Conservation (phyloP, 225 moss, liverwort and hornwort species). For the Physcomitrium patens region DNA sequence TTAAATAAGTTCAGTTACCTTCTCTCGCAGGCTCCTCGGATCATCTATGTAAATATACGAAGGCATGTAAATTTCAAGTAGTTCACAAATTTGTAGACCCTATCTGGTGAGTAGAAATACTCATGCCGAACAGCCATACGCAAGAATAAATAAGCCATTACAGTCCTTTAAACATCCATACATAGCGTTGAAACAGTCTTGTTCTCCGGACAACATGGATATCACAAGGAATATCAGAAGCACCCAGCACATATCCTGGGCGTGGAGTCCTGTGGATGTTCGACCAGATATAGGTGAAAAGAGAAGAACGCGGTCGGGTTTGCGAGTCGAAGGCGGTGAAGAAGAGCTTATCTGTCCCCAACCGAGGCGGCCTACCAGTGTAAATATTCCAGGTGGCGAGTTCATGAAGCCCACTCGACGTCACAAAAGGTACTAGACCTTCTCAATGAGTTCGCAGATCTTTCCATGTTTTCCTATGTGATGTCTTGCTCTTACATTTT, state of each 20-base stretch:
- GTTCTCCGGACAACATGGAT: constrained; percentile 50
- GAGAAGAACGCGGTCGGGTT: constrained; percentile 68
- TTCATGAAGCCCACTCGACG: constrained; percentile 80
- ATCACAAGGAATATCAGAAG: constrained; percentile 79
- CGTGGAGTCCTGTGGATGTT: constrained; percentile 73
- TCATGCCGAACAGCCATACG: too few relatives aligned
- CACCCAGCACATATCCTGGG: constrained; percentile 76
- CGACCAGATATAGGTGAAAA: constrained; percentile 74
- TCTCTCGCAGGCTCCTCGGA: too few relatives aligned
- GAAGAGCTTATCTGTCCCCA: constrained; percentile 92
- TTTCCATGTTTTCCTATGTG: neutral
- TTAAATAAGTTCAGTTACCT: too few relatives aligned
- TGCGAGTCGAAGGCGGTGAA: constrained; percentile 67
- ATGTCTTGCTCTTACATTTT: too few relatives aligned
- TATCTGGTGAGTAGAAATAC: too few relatives aligned
- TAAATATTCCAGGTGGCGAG: constrained; percentile 73
- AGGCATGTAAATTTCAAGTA: too few relatives aligned
- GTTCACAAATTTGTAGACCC: too few relatives aligned
- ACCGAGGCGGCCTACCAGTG: constrained; percentile 77
- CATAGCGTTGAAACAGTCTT: too few relatives aligned
- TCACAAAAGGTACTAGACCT: constrained; percentile 53
- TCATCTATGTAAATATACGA: too few relatives aligned
- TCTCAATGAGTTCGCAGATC: neutral
- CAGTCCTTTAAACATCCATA: too few relatives aligned
- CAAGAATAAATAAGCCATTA: too few relatives aligned